phyloP scores from a whole-genome alignment of 2,329 filamentous ascomycete genomes.

The Mariannaea elegans region DNA sequence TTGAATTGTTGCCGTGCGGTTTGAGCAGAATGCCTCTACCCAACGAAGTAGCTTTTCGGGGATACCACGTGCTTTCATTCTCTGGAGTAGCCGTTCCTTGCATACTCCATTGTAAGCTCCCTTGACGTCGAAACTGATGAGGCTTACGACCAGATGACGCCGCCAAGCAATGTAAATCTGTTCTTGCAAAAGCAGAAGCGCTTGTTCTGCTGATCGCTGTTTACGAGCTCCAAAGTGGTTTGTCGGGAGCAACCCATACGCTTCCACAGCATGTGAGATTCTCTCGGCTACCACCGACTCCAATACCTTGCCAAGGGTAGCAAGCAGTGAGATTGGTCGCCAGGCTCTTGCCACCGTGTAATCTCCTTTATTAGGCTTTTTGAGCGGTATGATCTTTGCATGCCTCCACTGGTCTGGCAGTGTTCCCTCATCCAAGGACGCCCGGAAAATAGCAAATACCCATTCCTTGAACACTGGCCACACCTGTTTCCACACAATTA shows the following conservation, averaged over 20 bases:
- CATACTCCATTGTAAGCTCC: slow-evolving; percentile 21
- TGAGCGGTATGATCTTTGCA: slow-evolving; percentile 40
- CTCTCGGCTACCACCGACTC: slow-evolving; percentile 9
- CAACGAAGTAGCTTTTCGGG: slow-evolving; percentile 12
- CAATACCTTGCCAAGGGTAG: slow-evolving; percentile 36
- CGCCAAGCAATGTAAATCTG: slow-evolving; percentile 14
- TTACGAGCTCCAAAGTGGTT: slow-evolving; percentile 25
- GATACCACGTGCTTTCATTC: slow-evolving; percentile 17
- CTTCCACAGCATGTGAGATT: slow-evolving; percentile 26
- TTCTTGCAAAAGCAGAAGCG: neutral
- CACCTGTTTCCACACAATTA: slow-evolving; percentile 13
- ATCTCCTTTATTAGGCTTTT: slow-evolving; percentile 38
- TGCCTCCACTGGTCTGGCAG: slow-evolving; percentile 23
- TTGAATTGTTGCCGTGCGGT: slow-evolving; percentile 16
- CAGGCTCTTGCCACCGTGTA: slow-evolving; percentile 38
- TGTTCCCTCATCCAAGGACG: slow-evolving; percentile 17
- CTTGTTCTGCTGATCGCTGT: slow-evolving; percentile 20
- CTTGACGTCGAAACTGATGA: slow-evolving; percentile 15
- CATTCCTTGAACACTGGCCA: slow-evolving; percentile 10
- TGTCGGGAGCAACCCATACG: slow-evolving; percentile 8
- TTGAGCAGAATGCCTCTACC: slow-evolving; percentile 21
- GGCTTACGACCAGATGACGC: slow-evolving; percentile 5
- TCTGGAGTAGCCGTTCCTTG: slow-evolving; percentile 18
- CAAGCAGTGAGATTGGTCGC: slow-evolving; percentile 39
- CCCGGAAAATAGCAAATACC: neutral